Percentiles rank a stretch among this genome's conserved stretches.
These are phyloP conservation scores for Whalleya microplaca DNA, from an alignment of 2,329 filamentous ascomycete genomes.

Conservation along the genomic window DNA sequence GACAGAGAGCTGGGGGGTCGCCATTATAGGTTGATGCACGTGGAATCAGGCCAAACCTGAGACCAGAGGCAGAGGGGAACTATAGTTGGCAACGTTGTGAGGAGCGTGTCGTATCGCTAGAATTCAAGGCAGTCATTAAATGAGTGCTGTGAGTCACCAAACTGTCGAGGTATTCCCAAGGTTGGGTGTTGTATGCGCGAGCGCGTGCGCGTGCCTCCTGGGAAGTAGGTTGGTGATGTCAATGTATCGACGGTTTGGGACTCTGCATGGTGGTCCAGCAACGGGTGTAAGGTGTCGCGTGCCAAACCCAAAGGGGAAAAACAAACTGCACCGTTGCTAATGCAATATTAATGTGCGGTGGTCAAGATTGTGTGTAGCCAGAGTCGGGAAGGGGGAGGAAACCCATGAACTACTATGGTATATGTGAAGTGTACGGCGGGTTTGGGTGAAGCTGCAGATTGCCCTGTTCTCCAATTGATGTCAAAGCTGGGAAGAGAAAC, in stretches of 20 bases:
- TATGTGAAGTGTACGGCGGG: background rate
- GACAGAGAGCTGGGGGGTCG: conserved; percentile 58
- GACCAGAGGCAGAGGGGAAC: too few relatives aligned
- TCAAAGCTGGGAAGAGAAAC: background rate
- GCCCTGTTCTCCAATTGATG: background rate
- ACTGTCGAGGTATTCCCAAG: background rate
- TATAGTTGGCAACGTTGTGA: too few relatives aligned
- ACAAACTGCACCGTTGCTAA: background rate
- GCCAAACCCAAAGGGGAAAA: background rate
- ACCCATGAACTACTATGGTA: background rate
- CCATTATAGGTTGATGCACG: conserved; percentile 47
- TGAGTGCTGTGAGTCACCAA: background rate
- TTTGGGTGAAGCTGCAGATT: background rate
- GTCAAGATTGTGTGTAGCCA: background rate
- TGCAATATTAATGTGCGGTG: background rate
- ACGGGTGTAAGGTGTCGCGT: background rate
- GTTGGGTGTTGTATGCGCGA: conserved; percentile 2
- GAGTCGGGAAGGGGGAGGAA: background rate
- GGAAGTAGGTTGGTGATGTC: conserved; percentile 30
- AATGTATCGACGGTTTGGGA: conserved; percentile 25
- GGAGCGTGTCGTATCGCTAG: too few relatives aligned
- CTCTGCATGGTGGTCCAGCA: conserved; percentile 5
- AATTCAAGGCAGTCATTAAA: too few relatives aligned
- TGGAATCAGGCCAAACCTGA: conserved; percentile 14
- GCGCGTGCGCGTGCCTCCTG: conserved; percentile 15